Evolutionary conservation across 108 stramenopile species (phyloP).

Genomic region (Cyclotella baltica): DNA sequence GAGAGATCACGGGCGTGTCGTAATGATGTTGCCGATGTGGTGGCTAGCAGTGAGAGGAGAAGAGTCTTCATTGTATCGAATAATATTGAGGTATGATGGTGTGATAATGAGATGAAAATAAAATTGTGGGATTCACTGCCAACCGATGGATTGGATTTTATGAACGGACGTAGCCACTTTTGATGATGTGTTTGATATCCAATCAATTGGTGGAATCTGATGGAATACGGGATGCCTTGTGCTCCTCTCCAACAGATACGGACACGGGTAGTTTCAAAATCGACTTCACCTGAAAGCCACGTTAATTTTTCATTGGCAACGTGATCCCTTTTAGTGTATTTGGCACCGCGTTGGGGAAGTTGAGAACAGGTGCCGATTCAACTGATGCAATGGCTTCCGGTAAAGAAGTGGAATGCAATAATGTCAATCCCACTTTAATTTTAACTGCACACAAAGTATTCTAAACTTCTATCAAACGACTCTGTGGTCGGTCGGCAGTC

Average conservation of each 20-base stretch:
- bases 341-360: not conserved
- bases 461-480: no score
- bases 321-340: not conserved
- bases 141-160: not conserved
- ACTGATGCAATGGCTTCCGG: not conserved
- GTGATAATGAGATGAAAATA: not conserved
- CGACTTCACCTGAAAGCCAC: not conserved
- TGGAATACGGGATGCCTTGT: no score
- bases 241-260: not conserved
- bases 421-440: no score
- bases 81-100: not conserved
- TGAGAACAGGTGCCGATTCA: not conserved
- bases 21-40: not conserved
- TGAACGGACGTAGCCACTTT: not conserved
- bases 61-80: not conserved
- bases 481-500: no score
- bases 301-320: constrained; percentile 4
- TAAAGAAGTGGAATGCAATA: no score
- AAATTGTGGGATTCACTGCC: not conserved
- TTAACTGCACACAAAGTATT: no score
- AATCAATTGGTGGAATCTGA: no score
- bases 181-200: no score
- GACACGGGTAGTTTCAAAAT: no score
- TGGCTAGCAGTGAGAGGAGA: not conserved
- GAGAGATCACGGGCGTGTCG: constrained; percentile 5